Percentiles rank a stretch among this genome's conserved stretches.
These are phyloP conservation scores for Lathyrus aphaca DNA, from an alignment of 306 rosid species.

Conservation along the genomic window DNA sequence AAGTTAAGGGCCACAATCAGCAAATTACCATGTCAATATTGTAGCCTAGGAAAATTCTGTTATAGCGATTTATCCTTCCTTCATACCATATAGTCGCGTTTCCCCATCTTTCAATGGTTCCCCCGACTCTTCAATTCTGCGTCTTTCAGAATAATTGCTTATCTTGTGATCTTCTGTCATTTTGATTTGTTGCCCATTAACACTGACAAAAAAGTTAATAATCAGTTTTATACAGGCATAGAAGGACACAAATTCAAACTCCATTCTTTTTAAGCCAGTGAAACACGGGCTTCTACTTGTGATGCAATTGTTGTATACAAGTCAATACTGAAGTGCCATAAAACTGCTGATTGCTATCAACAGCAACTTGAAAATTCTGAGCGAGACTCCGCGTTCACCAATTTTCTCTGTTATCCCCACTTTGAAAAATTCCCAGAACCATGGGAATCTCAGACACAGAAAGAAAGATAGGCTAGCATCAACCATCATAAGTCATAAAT, in stretches of 20 bases:
- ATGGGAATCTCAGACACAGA: conserved; percentile 20
- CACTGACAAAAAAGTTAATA: conserved; percentile 56
- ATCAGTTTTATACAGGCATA: conserved; percentile 16
- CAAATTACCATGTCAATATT: conserved; percentile 27
- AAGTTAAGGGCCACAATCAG: conserved; percentile 40
- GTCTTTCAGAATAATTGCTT: conserved; percentile 72
- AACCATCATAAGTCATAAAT: too few species aligned
- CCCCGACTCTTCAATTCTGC: conserved; percentile 72
- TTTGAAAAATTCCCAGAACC: conserved; percentile 25
- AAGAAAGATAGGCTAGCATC: conserved; percentile 23
- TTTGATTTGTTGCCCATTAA: conserved; percentile 70
- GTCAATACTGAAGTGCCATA: conserved; percentile 7
- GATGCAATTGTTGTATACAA: conserved; percentile 23
- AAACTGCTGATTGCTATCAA: conserved; percentile 28
- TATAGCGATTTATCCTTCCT: conserved; percentile 17
- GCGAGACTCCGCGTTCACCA: not conserved
- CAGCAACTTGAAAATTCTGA: conserved; percentile 27
- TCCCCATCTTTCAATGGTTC: conserved; percentile 89
- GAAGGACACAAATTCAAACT: conserved; percentile 13
- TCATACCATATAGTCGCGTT: conserved; percentile 83
- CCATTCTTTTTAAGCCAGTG: conserved; percentile 16
- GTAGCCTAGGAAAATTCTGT: conserved; percentile 9
- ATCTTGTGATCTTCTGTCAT: conserved; percentile 93
- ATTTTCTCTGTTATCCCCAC: conserved; percentile 24
- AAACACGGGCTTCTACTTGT: not conserved